A percentile compares a stretch with the other conserved stretches of the same genome.
Evolutionary conservation across 192 early-diverging fungal species (phyloP).

Genomic region (Allomyces javanicus): DNA sequence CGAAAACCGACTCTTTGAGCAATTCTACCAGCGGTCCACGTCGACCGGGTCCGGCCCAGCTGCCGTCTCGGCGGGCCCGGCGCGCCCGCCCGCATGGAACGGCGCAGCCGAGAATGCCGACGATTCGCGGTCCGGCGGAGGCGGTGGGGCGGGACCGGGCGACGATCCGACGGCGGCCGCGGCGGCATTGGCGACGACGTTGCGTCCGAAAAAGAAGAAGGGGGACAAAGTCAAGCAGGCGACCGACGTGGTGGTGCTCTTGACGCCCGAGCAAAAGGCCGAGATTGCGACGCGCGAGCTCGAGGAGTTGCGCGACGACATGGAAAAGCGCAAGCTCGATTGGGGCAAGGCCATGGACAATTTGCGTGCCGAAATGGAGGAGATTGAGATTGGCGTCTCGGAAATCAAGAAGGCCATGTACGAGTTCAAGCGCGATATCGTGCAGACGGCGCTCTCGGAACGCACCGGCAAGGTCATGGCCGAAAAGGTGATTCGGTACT

Average conservation of each 20-base stretch:
- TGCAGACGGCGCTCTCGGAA: slow-evolving; percentile 19
- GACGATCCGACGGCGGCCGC: not conserved
- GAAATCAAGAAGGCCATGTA: slow-evolving; percentile 36
- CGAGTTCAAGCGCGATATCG: slow-evolving; percentile 38
- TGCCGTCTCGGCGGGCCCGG: not conserved
- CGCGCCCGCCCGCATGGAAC: not conserved
- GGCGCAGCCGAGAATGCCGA: not conserved
- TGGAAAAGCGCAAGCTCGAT: slow-evolving; percentile 35
- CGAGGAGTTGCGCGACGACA: slow-evolving; percentile 39
- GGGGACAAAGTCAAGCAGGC: slow-evolving; percentile 6
- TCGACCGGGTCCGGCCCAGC: not conserved
- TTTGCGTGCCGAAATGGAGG: slow-evolving; percentile 35
- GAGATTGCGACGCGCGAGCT: slow-evolving; percentile 39
- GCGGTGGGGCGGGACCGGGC: not conserved
- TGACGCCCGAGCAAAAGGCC: slow-evolving; percentile 34
- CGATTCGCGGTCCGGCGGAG: not conserved
- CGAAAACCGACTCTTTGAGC: not conserved
- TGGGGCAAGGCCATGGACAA: slow-evolving; percentile 37
- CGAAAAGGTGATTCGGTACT: slow-evolving; percentile 30
- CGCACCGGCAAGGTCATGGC: slow-evolving; percentile 34
- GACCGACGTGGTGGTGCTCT: slow-evolving; percentile 17
- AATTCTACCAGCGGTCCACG: not conserved
- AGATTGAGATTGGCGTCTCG: slow-evolving; percentile 28
- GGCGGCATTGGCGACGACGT: not conserved
- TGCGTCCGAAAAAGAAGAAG: not conserved